Percentiles rank a stretch among this genome's conserved stretches.
These are phyloP conservation scores for Volvox africanus DNA, from an alignment of 139 green algal species.

Conservation along the genomic window DNA sequence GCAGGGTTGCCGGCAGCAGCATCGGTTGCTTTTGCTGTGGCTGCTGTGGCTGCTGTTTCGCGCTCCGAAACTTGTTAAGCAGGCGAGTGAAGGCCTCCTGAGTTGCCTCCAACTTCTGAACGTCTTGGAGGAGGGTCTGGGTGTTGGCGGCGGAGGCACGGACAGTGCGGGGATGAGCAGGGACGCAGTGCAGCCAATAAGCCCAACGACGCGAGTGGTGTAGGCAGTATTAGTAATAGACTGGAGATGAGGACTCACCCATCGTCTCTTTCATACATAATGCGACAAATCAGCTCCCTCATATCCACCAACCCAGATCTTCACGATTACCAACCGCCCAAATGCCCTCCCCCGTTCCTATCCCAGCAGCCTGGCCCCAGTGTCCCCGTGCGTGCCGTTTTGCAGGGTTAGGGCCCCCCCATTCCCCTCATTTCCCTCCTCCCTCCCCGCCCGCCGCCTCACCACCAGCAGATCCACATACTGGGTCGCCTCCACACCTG, in stretches of 20 bases:
- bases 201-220: not conserved
- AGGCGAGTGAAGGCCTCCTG: slow-evolving; percentile 14
- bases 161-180: no score
- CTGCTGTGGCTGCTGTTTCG: not conserved
- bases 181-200: no score
- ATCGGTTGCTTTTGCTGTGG: not conserved
- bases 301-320: no score
- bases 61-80: slow-evolving; percentile 4
- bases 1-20: not conserved
- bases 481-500: slow-evolving; percentile 6
- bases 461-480: slow-evolving; percentile 23
- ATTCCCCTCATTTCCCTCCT: not conserved
- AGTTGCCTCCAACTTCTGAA: not conserved
- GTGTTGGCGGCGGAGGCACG: not conserved
- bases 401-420: no score
- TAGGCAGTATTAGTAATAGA: not conserved
- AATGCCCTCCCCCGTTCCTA: not conserved
- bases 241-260: not conserved
- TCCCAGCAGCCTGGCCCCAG: not conserved
- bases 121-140: slow-evolving; percentile 11
- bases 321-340: no score
- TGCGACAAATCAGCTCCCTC: no score
- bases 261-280: no score
- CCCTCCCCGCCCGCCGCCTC: not conserved
- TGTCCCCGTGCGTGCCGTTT: no score